phyloP scores from a whole-genome alignment of 345 rosid genomes.

The Lepidium didymum region DNA sequence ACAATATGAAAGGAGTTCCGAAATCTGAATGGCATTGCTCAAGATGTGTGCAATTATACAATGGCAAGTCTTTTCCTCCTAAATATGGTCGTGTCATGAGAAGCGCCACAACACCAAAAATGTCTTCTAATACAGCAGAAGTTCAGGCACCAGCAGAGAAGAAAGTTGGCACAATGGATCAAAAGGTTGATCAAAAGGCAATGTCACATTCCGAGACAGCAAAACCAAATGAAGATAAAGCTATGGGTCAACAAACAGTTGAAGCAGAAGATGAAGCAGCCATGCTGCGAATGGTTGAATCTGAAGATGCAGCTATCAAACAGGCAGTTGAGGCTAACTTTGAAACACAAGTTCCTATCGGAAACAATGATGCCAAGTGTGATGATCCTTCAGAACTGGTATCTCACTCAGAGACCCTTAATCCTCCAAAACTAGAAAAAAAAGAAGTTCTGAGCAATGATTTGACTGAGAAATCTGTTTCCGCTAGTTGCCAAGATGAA shows the following conservation, averaged over 20 bases:
- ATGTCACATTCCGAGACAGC: slow-evolving; percentile 3
- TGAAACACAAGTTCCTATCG: background rate
- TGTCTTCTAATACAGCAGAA: slow-evolving; percentile 41
- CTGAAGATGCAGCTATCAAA: slow-evolving; percentile 14
- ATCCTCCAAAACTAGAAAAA: slow-evolving; percentile 2
- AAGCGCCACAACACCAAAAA: slow-evolving; percentile 51
- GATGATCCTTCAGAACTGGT: slow-evolving; percentile 6
- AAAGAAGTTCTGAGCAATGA: slow-evolving; percentile 10
- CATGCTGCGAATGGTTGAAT: background rate
- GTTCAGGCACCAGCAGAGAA: slow-evolving; percentile 55
- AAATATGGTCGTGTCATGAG: slow-evolving; percentile 92
- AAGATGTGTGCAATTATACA: slow-evolving; percentile 67
- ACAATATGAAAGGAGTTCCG: slow-evolving; percentile 73
- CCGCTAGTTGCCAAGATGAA: background rate
- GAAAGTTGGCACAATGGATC: slow-evolving; percentile 36
- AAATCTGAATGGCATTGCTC: slow-evolving; percentile 95
- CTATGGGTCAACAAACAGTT: background rate
- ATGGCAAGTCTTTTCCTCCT: slow-evolving; percentile 92
- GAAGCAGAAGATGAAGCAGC: slow-evolving; percentile 1
- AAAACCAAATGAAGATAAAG: background rate
- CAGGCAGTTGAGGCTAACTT: slow-evolving; percentile 4
- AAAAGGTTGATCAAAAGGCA: slow-evolving; percentile 35
- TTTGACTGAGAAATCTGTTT: background rate
- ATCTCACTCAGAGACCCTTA: slow-evolving; percentile 9
- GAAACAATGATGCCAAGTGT: background rate